These are phyloP conservation scores for Epithemia pelagica DNA, from an alignment of 108 stramenopile species.

Conservation along the genomic window DNA sequence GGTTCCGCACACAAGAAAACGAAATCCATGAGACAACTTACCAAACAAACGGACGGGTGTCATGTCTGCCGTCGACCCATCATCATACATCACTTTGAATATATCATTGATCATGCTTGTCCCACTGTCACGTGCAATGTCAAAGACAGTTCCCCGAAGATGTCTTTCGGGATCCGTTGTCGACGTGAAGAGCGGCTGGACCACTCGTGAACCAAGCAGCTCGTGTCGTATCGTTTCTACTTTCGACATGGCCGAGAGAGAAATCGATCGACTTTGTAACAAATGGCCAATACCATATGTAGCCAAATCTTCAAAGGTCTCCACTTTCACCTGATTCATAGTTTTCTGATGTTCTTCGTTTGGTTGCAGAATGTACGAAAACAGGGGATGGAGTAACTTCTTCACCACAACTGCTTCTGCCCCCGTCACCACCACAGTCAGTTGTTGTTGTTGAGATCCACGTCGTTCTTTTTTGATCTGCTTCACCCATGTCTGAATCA, in stretches of 20 bases:
- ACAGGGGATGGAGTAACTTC: conserved; percentile 6
- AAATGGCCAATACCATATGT: background rate
- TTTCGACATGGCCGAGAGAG: background rate
- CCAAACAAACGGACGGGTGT: conserved; percentile 33
- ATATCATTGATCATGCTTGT: conserved; percentile 10
- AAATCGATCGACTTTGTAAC: background rate
- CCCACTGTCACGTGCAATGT: background rate
- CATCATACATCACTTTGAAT: conserved; percentile 55
- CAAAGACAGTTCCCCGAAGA: background rate
- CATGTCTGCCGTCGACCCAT: conserved; percentile 59
- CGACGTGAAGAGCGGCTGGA: background rate
- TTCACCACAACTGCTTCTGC: background rate
- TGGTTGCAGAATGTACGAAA: conserved; percentile 3
- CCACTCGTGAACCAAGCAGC: background rate
- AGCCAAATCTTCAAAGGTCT: background rate
- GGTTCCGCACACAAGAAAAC: too few species aligned
- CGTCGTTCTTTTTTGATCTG: background rate
- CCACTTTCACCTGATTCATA: background rate
- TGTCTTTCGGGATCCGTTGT: background rate
- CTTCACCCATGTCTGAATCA: conserved; percentile 22
- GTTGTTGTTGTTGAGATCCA: too few species aligned
- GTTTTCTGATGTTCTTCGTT: background rate
- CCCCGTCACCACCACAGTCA: conserved; percentile 1
- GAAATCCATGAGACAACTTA: too few species aligned
- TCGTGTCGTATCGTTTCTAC: background rate